phyloP scores from a whole-genome alignment of 306 rosid species.

The Ceratonia siliqua region DNA sequence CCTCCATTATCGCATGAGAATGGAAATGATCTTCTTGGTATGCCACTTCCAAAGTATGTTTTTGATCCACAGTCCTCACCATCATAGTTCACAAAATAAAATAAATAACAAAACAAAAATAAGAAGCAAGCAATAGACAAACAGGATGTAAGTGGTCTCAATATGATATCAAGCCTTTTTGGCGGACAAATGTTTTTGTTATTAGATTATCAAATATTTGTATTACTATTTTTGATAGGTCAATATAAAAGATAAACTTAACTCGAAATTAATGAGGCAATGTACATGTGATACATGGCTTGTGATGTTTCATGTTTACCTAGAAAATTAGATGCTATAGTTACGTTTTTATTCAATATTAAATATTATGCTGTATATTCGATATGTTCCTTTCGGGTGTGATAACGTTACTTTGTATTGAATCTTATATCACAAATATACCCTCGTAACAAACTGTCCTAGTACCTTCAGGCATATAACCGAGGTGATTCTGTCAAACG shows the following conservation, averaged over 20 bases:
- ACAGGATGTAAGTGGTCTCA: no score
- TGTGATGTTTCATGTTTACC: not conserved
- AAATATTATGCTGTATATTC: not conserved
- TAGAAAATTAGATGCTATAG: not conserved
- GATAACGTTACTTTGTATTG: not conserved
- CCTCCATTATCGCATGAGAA: no score
- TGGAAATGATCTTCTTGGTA: no score
- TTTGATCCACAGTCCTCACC: no score
- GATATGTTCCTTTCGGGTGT: not conserved
- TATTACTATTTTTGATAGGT: slow-evolving; percentile 19
- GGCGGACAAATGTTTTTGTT: no score
- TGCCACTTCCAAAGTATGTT: no score
- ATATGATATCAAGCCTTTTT: no score
- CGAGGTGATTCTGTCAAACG: not conserved
- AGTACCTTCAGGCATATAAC: not conserved
- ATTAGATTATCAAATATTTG: not conserved
- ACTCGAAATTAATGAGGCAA: not conserved
- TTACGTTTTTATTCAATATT: not conserved
- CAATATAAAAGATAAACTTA: not conserved
- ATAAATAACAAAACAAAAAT: no score
- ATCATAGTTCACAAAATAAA: no score
- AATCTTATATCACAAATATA: not conserved
- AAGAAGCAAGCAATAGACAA: no score
- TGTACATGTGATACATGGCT: not conserved
- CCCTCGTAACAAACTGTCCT: not conserved